Evolutionary conservation across 2,329 filamentous ascomycete genomes (phyloP), one percentile per base, ranked within the genome.

Genomic region (Lasiodiplodia theobromae): DNA sequence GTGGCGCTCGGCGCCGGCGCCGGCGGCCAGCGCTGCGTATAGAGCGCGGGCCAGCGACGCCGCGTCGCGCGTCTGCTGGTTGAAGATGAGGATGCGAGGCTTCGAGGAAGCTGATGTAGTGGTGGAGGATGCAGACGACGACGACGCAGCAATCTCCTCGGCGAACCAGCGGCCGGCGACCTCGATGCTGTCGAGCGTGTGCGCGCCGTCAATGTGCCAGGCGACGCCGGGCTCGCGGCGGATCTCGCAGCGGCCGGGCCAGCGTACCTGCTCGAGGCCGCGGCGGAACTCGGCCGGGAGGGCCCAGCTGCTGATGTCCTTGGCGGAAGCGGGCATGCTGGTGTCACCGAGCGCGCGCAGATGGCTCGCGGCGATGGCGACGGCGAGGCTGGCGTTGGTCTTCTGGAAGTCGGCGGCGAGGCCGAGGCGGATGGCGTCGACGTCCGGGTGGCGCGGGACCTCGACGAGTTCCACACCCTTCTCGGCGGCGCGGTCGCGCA

Each of bases 151-250:
- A 47, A 76, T 80, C 70, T 73, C 78, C 54, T 78, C 76, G 8
- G 87, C 87, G 74, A 95, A 95, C 94, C 94, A 97, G 72, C 84
- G 84, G 3, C 89, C 92, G 12, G 92, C 91, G 52, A 92, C 86
- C 65, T 88, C 85, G 71, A 97, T 88, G 73, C 93, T 96, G 73
- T 97, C 94, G 25, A 89, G 84, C 0, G 94, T 97, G 77, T 97
- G 94, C 2, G 92, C 94, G 2, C 94, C 93, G 74, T 97, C 94
- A 18, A 97, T 88, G 72, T 91, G 89, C 93, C 94, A 97, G 18
- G 85, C 85, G 11, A 92, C 82, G 34, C 85, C 82, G 3, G 80
- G 79, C 2, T 82, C 81, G 3, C 82, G 80, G 2, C 92, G 80
- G 28, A 86, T 86, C 76, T 97, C 93, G 74, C 93, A 96, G 18